These are phyloP conservation scores for Paramyrothecium roridum DNA, from an alignment of 2,329 filamentous ascomycete species.

Conservation along the genomic window DNA sequence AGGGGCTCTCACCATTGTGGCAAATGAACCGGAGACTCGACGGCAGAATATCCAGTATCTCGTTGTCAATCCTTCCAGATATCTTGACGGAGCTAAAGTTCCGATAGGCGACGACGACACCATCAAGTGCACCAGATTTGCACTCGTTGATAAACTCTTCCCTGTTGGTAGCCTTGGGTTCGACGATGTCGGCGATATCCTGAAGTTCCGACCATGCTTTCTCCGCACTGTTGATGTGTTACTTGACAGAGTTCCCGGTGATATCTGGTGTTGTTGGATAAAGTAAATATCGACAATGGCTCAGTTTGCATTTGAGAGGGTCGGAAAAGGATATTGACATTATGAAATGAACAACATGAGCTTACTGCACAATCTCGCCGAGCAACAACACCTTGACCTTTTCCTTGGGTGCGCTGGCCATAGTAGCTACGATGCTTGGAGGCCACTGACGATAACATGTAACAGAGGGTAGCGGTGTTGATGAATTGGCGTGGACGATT, in stretches of 20 bases:
- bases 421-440: conserved; percentile 9
- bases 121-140: conserved; percentile 61
- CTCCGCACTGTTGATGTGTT: conserved; percentile 51
- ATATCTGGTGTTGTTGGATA: neutral
- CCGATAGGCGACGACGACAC: conserved; percentile 63
- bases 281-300: neutral
- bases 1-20: conserved; percentile 49
- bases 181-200: conserved; percentile 62
- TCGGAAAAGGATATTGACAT: neutral
- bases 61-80: conserved; percentile 69
- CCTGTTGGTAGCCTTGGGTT: conserved; percentile 58
- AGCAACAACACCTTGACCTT: conserved; percentile 36
- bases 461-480: neutral
- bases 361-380: conserved; percentile 36
- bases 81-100: conserved; percentile 63
- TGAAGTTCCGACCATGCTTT: conserved; percentile 51
- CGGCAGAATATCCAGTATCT: conserved; percentile 60
- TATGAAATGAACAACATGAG: neutral
- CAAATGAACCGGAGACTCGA: conserved; percentile 54
- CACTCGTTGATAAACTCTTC: conserved; percentile 68
- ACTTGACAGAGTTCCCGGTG: neutral
- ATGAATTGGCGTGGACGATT: neutral
- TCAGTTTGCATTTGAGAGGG: neutral
- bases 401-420: neutral
- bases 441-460: no score